These are phyloP conservation scores for Actinomucor elegans DNA, from an alignment of 371 early-diverging fungal genomes.

Conservation along the genomic window DNA sequence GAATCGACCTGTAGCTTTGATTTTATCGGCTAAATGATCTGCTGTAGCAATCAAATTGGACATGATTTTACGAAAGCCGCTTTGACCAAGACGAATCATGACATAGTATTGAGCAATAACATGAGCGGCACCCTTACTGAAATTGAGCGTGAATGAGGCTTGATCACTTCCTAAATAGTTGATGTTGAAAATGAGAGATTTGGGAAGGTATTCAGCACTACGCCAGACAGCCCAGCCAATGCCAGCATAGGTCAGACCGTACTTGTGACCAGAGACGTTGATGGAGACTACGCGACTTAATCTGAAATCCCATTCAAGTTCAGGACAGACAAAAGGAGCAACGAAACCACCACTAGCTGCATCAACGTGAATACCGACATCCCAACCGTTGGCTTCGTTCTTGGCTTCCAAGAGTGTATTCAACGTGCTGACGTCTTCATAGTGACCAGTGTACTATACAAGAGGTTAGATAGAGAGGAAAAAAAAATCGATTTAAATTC, in stretches of 20 bases:
- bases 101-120: constrained; percentile 73
- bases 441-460: constrained; percentile 73
- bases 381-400: constrained; percentile 53
- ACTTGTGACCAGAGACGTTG: constrained; percentile 78
- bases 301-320: constrained; percentile 76
- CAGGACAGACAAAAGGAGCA: constrained; percentile 73
- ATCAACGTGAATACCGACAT: constrained; percentile 76
- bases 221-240: constrained; percentile 74
- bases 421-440: constrained; percentile 70
- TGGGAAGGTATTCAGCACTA: constrained; percentile 56
- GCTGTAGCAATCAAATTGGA: constrained; percentile 47
- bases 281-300: constrained; percentile 67
- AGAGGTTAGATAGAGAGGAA: neutral
- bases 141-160: constrained; percentile 72
- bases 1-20: constrained; percentile 60
- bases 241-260: constrained; percentile 70
- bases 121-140: constrained; percentile 61
- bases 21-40: constrained; percentile 49
- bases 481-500: neutral
- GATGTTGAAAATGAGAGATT: constrained; percentile 68
- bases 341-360: constrained; percentile 80
- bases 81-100: constrained; percentile 61
- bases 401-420: constrained; percentile 59
- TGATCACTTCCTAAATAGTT: constrained; percentile 63
- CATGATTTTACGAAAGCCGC: constrained; percentile 64